Evolutionary conservation across 805 yeast species (phyloP).

Genomic region (Candida namnaoensis): DNA sequence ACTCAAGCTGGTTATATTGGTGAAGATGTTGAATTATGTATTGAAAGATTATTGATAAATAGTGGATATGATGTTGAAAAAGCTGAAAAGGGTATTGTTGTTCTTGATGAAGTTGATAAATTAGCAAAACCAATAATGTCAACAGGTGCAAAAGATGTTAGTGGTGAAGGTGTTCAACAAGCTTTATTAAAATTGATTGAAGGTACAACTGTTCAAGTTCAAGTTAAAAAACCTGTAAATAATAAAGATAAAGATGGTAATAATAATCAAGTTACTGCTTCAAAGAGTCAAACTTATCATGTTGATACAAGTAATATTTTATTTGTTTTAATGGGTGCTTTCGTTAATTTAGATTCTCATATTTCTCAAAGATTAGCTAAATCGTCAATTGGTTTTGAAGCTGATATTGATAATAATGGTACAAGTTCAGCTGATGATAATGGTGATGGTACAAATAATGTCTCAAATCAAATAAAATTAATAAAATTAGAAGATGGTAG

Average conservation of each 20-base stretch:
- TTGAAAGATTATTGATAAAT: conserved; percentile 39
- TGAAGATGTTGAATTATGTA: conserved; percentile 52
- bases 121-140: conserved; percentile 38
- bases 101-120: conserved; percentile 52
- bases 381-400: conserved; percentile 16
- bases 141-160: conserved; percentile 45
- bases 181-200: conserved; percentile 48
- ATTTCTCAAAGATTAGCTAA: conserved; percentile 29
- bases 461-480: conserved; percentile 20
- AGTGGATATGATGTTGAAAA: conserved; percentile 42
- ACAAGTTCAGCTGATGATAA: background rate
- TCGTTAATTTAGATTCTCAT: conserved; percentile 47
- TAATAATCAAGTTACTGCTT: conserved; percentile 21
- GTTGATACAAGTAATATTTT: conserved; percentile 48
- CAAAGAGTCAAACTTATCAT: conserved; percentile 33
- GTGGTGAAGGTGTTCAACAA: conserved; percentile 63
- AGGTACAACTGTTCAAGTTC: conserved; percentile 43
- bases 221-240: conserved; percentile 33
- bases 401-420: conserved; percentile 4
- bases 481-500: conserved; percentile 28
- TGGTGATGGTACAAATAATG: conserved; percentile 3
- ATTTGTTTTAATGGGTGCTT: conserved; percentile 54
- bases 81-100: conserved; percentile 50
- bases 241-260: conserved; percentile 13
- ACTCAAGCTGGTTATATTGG: conserved; percentile 64